Conservation (phyloP, 129 eudicot genomes). For the Ambrosia trifida region DNA sequence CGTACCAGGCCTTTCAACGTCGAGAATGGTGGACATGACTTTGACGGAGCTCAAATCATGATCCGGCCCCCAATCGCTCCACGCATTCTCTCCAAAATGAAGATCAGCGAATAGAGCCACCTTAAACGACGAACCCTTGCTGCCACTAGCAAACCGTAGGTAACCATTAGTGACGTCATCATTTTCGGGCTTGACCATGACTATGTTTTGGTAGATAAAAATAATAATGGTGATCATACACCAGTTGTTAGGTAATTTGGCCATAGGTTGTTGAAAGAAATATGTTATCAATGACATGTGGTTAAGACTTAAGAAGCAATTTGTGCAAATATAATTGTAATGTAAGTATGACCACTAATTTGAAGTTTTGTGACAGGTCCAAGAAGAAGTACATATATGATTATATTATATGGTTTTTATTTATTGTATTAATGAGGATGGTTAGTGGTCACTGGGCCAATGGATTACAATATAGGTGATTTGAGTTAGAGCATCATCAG, state of each 20-base stretch:
- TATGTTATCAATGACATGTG: slow-evolving; percentile 5
- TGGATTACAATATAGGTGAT: no score
- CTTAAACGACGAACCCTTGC: slow-evolving; percentile 56
- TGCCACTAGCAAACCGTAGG: slow-evolving; percentile 35
- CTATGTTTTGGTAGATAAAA: background rate
- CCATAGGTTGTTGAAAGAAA: slow-evolving; percentile 21
- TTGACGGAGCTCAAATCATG: slow-evolving; percentile 62
- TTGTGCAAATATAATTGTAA: background rate
- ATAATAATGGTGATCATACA: slow-evolving; percentile 15
- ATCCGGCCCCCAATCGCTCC: slow-evolving; percentile 79
- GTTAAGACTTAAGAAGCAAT: background rate
- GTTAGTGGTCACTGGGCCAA: no score
- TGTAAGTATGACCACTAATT: no score
- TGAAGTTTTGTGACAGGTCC: no score
- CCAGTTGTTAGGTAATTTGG: slow-evolving; percentile 2
- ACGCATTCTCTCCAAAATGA: slow-evolving; percentile 89
- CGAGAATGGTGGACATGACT: slow-evolving; percentile 81
- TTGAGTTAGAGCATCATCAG: no score
- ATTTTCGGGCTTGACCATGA: slow-evolving; percentile 18
- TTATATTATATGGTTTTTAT: no score
- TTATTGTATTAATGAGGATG: no score
- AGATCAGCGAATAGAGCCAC: slow-evolving; percentile 88
- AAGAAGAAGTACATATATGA: no score
- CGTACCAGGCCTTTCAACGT: slow-evolving; percentile 67
- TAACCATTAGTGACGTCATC: slow-evolving; percentile 7